These are phyloP conservation scores for Elaeis oleifera DNA, from an alignment of 202 grass and related monocot genomes.

Conservation along the genomic window DNA sequence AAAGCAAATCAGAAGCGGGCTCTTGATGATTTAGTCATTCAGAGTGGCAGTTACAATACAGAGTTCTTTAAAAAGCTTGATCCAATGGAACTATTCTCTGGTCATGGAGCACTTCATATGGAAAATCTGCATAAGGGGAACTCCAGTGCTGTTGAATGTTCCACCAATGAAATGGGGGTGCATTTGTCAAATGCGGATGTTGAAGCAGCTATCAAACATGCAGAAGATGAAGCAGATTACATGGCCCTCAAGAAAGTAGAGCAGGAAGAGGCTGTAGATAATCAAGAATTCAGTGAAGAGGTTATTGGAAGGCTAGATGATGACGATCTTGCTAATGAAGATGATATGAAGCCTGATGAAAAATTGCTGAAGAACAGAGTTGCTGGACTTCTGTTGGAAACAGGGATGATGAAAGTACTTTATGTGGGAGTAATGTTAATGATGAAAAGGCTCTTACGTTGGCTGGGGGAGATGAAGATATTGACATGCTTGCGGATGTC, in stretches of 20 bases:
- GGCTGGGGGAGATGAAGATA: conserved; percentile 74
- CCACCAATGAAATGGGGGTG: conserved; percentile 26
- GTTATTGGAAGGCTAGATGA: conserved; percentile 64
- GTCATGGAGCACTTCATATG: conserved; percentile 31
- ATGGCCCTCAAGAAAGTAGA: conserved; percentile 98
- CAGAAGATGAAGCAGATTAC: conserved; percentile 99
- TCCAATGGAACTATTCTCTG: conserved; percentile 93
- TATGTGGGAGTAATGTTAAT: conserved; percentile 36
- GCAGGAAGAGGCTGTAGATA: conserved; percentile 92
- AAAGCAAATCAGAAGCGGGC: conserved; percentile 99
- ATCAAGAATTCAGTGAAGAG: conserved; percentile 98
- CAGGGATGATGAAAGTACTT: conserved; percentile 44
- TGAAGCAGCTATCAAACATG: conserved; percentile 90
- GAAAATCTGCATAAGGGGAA: conserved; percentile 37
- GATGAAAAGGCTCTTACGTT: conserved; percentile 71
- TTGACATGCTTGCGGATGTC: conserved; percentile 95
- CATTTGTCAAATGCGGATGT: conserved; percentile 73
- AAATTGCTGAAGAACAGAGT: conserved; percentile 47
- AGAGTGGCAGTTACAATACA: conserved; percentile 92
- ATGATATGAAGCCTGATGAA: conserved; percentile 65
- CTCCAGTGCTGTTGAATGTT: conserved; percentile 21
- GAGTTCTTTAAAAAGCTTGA: conserved; percentile 99
- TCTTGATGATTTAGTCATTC: conserved; percentile 97
- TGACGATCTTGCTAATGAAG: conserved; percentile 80
- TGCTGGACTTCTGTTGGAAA: conserved; percentile 39